phyloP scores from a whole-genome alignment of 805 yeast species.

The Zygotorulaspora sp. region DNA sequence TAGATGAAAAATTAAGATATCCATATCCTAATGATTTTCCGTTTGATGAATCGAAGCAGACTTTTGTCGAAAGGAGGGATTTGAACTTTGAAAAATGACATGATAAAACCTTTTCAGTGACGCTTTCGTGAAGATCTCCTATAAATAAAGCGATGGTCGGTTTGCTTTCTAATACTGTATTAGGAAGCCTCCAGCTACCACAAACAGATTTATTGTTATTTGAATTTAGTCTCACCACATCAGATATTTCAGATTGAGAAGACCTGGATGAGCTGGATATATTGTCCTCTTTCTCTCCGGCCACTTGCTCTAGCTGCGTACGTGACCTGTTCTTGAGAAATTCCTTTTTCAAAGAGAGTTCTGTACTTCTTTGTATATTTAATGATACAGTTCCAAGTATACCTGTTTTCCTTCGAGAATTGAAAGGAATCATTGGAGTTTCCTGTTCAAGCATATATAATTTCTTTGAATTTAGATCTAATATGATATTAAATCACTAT shows the following conservation, averaged over 20 bases:
- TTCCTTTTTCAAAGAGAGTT: slow-evolving; percentile 6
- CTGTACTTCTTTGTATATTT: slow-evolving; percentile 16
- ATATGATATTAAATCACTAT: too few relatives aligned
- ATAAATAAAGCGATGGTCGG: slow-evolving; percentile 46
- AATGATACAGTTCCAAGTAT: slow-evolving; percentile 16
- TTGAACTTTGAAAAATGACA: slow-evolving; percentile 41
- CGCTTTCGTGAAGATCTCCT: slow-evolving; percentile 52
- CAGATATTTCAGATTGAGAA: slow-evolving; percentile 17
- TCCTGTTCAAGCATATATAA: too few relatives aligned
- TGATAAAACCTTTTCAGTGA: slow-evolving; percentile 47
- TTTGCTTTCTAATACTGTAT: slow-evolving; percentile 11
- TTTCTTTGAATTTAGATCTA: too few relatives aligned
- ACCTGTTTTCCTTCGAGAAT: slow-evolving; percentile 7
- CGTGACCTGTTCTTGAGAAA: slow-evolving; percentile 1
- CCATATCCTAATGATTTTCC: slow-evolving; percentile 66
- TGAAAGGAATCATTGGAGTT: slow-evolving; percentile 11
- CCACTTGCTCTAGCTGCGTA: slow-evolving; percentile 1
- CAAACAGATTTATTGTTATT: background rate
- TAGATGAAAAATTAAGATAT: slow-evolving; percentile 55
- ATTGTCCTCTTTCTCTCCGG: slow-evolving; percentile 11
- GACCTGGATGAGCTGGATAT: slow-evolving; percentile 14
- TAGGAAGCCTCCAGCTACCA: background rate
- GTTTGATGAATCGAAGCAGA: slow-evolving; percentile 52
- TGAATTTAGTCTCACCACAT: slow-evolving; percentile 13
- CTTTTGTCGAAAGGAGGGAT: slow-evolving; percentile 52